Percentiles rank a stretch among this genome's conserved stretches.
These are phyloP conservation scores for Tetrapisispora namnaoensis DNA, from an alignment of 805 yeast species.

Conservation along the genomic window DNA sequence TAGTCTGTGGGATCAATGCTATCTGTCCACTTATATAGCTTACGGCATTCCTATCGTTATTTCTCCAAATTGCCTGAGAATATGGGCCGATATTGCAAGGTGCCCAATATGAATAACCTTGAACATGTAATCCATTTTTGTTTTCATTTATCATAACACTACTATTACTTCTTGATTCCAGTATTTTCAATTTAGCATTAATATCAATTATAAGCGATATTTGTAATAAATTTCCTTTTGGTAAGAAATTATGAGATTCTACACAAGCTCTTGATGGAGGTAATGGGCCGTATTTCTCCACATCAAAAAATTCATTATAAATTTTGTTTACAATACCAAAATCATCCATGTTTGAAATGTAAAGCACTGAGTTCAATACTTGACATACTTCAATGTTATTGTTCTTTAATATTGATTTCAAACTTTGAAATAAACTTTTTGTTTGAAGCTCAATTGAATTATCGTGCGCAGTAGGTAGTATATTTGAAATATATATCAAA, in stretches of 20 bases:
- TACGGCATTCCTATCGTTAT: constrained; percentile 39
- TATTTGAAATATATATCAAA: constrained; percentile 36
- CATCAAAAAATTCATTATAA: constrained; percentile 46
- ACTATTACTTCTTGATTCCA: neutral
- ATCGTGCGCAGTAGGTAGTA: constrained; percentile 24
- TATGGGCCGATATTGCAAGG: constrained; percentile 98
- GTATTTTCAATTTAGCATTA: neutral
- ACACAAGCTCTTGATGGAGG: constrained; percentile 92
- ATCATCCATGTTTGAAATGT: constrained; percentile 52
- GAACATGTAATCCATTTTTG: constrained; percentile 76
- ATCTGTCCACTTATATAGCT: constrained; percentile 83
- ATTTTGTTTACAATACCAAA: constrained; percentile 53
- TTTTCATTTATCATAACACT: constrained; percentile 8
- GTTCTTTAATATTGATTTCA: constrained; percentile 29
- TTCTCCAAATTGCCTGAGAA: constrained; percentile 59
- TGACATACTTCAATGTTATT: constrained; percentile 33
- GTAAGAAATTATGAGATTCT: constrained; percentile 40
- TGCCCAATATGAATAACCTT: constrained; percentile 94
- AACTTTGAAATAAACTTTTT: constrained; percentile 38
- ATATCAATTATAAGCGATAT: constrained; percentile 48
- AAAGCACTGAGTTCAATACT: constrained; percentile 50
- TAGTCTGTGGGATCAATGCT: constrained; percentile 64
- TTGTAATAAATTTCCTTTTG: constrained; percentile 26
- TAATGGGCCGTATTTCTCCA: constrained; percentile 33
- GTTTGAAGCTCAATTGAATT: constrained; percentile 36